A percentile compares a stretch with the other conserved stretches of the same genome.
Evolutionary conservation across 2,329 filamentous ascomycete species (phyloP).

Genomic region (Blastomyces emzantsi): DNA sequence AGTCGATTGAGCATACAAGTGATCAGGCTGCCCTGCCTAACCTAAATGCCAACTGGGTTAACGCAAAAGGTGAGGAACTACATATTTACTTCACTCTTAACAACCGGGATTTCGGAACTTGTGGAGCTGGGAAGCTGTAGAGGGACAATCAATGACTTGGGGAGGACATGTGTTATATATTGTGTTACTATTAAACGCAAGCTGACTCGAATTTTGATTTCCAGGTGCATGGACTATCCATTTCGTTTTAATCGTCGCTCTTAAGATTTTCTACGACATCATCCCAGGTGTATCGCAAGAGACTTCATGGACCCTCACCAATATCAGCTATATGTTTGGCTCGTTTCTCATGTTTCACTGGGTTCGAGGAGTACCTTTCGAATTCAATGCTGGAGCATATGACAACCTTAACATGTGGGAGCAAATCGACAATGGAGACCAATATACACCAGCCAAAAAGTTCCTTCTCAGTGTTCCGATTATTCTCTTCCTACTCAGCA

Average conservation of each 20-base stretch:
- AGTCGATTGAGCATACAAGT: constrained; percentile 95
- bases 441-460: constrained; percentile 98
- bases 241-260: constrained; percentile 76
- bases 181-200: background rate
- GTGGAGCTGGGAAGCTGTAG: constrained; percentile 8
- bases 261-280: constrained; percentile 97
- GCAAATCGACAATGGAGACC: constrained; percentile 97
- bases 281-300: constrained; percentile 95
- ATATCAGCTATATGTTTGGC: constrained; percentile 98
- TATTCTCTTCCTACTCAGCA: constrained; percentile 88
- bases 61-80: constrained; percentile 74
- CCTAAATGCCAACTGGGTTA: constrained; percentile 97
- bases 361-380: constrained; percentile 94
- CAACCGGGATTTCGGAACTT: background rate
- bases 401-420: constrained; percentile 99
- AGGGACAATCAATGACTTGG: background rate
- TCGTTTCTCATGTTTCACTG: constrained; percentile 99
- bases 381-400: constrained; percentile 97
- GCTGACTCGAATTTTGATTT: constrained; percentile 17
- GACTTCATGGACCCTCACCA: constrained; percentile 96
- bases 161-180: background rate
- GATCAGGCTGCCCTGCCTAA: constrained; percentile 94
- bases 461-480: constrained; percentile 94
- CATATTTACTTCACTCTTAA: background rate
- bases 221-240: constrained; percentile 97